Evolutionary conservation across 176 grass and related monocot genomes (phyloP).

Genomic region (Olyra latifolia): DNA sequence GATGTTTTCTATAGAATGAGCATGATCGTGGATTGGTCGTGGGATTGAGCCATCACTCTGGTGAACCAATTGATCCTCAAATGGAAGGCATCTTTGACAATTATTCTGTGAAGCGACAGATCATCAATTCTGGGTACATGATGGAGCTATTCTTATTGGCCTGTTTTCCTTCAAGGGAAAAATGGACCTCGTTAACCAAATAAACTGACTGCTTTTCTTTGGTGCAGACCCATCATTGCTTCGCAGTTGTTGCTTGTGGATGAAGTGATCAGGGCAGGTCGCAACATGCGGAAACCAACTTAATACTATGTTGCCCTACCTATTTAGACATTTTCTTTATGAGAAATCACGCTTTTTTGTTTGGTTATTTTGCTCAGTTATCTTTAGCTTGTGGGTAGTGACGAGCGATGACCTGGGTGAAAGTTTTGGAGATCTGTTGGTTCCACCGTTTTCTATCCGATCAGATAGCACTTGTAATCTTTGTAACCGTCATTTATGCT

Average conservation of each 20-base stretch:
- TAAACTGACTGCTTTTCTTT: neutral
- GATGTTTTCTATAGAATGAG: conserved; percentile 56
- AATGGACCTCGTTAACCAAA: no score
- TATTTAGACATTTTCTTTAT: neutral
- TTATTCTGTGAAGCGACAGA: conserved; percentile 85
- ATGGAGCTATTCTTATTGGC: neutral
- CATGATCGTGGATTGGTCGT: conserved; percentile 80
- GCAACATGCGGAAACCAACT: conserved; percentile 93
- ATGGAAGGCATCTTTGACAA: conserved; percentile 99
- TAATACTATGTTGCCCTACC: conserved; percentile 28
- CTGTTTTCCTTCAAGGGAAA: no score
- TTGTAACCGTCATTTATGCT: neutral
- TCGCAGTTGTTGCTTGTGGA: conserved; percentile 92
- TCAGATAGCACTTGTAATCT: neutral
- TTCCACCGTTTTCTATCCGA: neutral
- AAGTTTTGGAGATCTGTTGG: neutral
- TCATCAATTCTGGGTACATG: conserved; percentile 87
- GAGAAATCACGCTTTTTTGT: conserved; percentile 12
- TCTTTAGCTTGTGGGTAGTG: conserved; percentile 16
- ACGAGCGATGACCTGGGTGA: conserved; percentile 17
- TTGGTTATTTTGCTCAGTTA: neutral
- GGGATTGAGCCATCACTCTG: conserved; percentile 80
- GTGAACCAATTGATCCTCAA: conserved; percentile 84
- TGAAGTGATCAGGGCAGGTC: conserved; percentile 87
- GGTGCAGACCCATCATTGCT: conserved; percentile 83